phyloP scores from a whole-genome alignment of 2,329 filamentous ascomycete genomes.

The Exophiala oligosperma region DNA sequence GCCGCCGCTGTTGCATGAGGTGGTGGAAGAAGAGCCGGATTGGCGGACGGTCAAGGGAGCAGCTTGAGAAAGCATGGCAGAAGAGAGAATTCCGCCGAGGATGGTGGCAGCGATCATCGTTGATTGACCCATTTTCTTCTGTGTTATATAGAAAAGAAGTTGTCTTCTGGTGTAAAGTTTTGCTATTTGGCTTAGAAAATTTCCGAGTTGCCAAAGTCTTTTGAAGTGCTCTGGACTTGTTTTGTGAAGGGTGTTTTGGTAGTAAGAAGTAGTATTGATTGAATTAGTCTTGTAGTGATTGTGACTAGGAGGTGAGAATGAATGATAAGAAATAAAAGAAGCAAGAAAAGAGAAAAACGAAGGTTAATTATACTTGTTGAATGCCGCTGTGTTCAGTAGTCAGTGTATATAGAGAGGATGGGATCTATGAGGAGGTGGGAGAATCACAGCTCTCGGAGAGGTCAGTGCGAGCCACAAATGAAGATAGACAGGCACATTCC shows the following conservation, averaged over 20 bases:
- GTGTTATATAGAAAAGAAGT: not conserved
- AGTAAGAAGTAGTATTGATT: not conserved
- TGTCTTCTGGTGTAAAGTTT: not conserved
- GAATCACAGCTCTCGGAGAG: conserved; percentile 11
- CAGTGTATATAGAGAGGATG: conserved; percentile 10
- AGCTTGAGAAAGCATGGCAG: conserved; percentile 8
- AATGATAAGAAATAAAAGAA: conserved; percentile 18
- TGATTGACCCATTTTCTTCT: not conserved
- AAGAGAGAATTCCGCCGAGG: conserved; percentile 14
- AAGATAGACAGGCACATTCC: not conserved
- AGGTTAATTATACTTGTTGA: conserved; percentile 26
- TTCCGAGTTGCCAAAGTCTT: too few relatives aligned
- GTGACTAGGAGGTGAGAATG: conserved; percentile 11
- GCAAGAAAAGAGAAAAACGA: conserved; percentile 15
- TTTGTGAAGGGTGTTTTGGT: not conserved
- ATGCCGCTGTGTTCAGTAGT: conserved; percentile 18
- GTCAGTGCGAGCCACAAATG: not conserved
- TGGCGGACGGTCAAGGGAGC: conserved; percentile 12
- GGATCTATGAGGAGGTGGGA: not conserved
- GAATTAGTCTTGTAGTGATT: not conserved
- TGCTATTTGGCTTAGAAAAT: too few relatives aligned
- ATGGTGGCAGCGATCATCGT: conserved; percentile 3
- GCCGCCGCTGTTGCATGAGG: not conserved
- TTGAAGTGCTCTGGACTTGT: not conserved
- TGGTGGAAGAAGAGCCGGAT: not conserved